Evolutionary conservation across 2,329 filamentous ascomycete species (phyloP), one percentile per base, ranked within the genome.

Genomic region (Dothideomycetes sp.): DNA sequence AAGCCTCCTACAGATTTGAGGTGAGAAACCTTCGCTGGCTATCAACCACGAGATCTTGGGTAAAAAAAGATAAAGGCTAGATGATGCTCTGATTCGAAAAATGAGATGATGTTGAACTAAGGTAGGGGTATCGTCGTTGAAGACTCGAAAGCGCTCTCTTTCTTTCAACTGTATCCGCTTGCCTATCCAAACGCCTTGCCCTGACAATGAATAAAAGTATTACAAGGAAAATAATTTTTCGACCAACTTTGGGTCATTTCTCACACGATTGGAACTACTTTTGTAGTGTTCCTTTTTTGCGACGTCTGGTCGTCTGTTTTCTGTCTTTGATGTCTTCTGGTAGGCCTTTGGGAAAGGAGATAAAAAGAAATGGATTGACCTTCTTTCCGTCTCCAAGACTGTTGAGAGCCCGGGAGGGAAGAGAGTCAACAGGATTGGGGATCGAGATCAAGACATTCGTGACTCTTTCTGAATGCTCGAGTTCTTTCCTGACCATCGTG

Each of bases 401-500:
- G 16, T 17, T 12, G 18, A 3, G 11, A 33, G 3, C 31, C 16
- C 28, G 16, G n/a, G 7, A 3, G 13, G n/a, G n/a, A n/a, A n/a
- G n/a, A n/a, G n/a, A n/a, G n/a, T n/a, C n/a, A n/a, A n/a, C n/a
- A n/a, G n/a, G n/a, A n/a, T 27, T 24, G 22, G 22, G 22, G 12
- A 24, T 24, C 22, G 7, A 7, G 22, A 17, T 8, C 8, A 7
- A n/a, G 13, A 9, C 12, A 31, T 31, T 17, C 12, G 7, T 17
- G 7, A 6, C 13, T 17, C 29, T 31, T 11, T 31, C 12, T 17
- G 8, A 13, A 8, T 8, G 13, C 29, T 15, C 8, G 29, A 17
- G 13, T 13, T 8, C 29, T 17, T 11, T 5, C 42, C 25, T 51
- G 27, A 73, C 70, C 23, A 24, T 7, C 23, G 12, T 7, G 23